Evolutionary conservation across 108 stramenopile species (phyloP), one percentile per base, ranked within the genome.

Genomic region (Nitzschia sp.): DNA sequence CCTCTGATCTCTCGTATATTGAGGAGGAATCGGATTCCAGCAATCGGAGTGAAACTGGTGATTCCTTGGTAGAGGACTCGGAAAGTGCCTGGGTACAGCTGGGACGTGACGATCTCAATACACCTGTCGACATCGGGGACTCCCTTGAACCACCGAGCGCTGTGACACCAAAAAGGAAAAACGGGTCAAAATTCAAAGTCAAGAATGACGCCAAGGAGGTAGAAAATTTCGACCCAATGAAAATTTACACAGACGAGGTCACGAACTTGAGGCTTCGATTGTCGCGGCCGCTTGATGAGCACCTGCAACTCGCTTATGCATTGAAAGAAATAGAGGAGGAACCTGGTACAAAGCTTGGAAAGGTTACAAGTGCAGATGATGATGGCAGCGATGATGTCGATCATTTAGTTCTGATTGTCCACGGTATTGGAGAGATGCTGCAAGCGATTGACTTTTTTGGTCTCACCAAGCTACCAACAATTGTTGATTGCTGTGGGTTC

Each of bases 371-470:
- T 35, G 34, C 33, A 23, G 46, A 52, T 15, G 73, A 60, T 0
- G 58, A 53, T 26, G 65, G 68, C 52, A 58, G 50, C 45, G 83
- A 73, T 4, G 56, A 79, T 9, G 57, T 80, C 28, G 88, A 87
- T 44, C 91, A 92, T 72, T 73, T 92, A 11, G 78, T 87, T 13
- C 61, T 92, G 26, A 80, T 92, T 35, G 83, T 92, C 16, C 91
- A 92, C 70, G 91, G 91, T 3, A 85, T 89, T 58, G 91, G 91
- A 26, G 87, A 89, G 64, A 84, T 83, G 80, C 63, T 92, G 36
- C 80, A 69, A 26, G 32, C 76, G 2, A 66, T 80, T 45, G 88
- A 86, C 62, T 36, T 86, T 21, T 84, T 88, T 76, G 85, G 88
- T 26, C 27, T 87, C n/a, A 67, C 80, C 11, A 80, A 72, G 50